Percentiles rank a stretch among this genome's conserved stretches.
These are phyloP conservation scores for Mycena epipterygia DNA, from an alignment of 768 basidiomycete species.

Conservation along the genomic window DNA sequence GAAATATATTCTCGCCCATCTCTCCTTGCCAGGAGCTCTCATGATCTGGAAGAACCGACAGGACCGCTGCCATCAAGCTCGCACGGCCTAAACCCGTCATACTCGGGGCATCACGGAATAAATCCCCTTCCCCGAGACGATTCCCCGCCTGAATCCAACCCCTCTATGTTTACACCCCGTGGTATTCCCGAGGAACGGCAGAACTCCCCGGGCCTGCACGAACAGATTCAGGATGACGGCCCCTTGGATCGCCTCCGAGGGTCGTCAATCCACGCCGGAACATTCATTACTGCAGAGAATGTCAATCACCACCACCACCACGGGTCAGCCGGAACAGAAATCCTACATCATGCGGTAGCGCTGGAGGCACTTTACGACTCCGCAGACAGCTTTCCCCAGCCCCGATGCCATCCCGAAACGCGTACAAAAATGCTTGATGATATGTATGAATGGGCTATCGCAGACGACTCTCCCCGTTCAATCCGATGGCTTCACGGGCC, in stretches of 20 bases:
- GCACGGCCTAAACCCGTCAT: too few relatives aligned
- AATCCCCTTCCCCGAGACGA: background rate
- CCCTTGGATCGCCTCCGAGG: background rate
- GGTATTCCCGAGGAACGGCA: too few relatives aligned
- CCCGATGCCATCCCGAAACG: slow-evolving; percentile 4
- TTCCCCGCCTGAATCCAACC: background rate
- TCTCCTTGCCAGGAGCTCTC: background rate
- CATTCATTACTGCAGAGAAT: background rate
- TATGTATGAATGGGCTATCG: background rate
- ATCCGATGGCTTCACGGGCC: slow-evolving; percentile 1
- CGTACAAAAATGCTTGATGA: background rate
- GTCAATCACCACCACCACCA: background rate
- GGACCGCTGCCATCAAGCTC: too few relatives aligned
- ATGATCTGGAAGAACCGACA: too few relatives aligned
- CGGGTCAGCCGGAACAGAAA: background rate
- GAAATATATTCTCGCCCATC: background rate
- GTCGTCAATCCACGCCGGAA: background rate
- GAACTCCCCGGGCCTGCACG: too few relatives aligned
- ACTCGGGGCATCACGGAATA: too few relatives aligned
- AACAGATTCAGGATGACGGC: background rate
- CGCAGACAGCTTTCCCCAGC: slow-evolving; percentile 3
- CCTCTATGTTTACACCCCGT: background rate
- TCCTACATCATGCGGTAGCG: background rate
- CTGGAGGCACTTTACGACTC: background rate
- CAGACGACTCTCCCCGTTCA: too few relatives aligned